These are phyloP conservation scores for Artemisia argyi DNA, from an alignment of 129 eudicot species.

Conservation along the genomic window DNA sequence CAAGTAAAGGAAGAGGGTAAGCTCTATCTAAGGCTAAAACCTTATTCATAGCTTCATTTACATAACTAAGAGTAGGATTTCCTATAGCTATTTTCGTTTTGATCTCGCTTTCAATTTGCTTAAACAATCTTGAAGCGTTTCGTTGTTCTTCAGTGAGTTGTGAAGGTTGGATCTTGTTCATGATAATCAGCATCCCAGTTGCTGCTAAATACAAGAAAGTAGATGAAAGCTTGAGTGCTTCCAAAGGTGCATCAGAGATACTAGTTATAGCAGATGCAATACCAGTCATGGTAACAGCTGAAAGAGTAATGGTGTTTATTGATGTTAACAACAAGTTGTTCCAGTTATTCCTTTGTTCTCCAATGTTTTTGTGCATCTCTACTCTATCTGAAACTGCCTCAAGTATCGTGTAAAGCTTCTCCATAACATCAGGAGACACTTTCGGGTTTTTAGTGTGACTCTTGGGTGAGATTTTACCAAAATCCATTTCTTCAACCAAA, in stretches of 20 bases:
- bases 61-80: slow-evolving; percentile 22
- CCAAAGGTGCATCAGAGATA: slow-evolving; percentile 27
- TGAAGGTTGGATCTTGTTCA: slow-evolving; percentile 64
- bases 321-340: slow-evolving; percentile 42
- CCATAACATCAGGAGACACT: slow-evolving; percentile 15
- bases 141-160: slow-evolving; percentile 66
- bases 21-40: slow-evolving; percentile 73
- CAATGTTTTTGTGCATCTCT: slow-evolving; percentile 55
- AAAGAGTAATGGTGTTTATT: slow-evolving; percentile 43
- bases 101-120: slow-evolving; percentile 42
- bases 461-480: slow-evolving; percentile 22
- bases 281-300: slow-evolving; percentile 50
- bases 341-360: slow-evolving; percentile 54
- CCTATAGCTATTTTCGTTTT: slow-evolving; percentile 31
- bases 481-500: slow-evolving; percentile 34
- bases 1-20: slow-evolving; percentile 82
- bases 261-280: slow-evolving; percentile 34
- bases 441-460: background rate
- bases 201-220: slow-evolving; percentile 48
- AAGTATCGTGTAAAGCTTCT: slow-evolving; percentile 43
- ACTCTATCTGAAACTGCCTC: slow-evolving; percentile 53
- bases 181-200: slow-evolving; percentile 46
- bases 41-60: slow-evolving; percentile 52
- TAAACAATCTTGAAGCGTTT: slow-evolving; percentile 47
- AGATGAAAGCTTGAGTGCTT: slow-evolving; percentile 47